These are phyloP conservation scores for Hericium rajendrae DNA, from an alignment of 768 basidiomycete genomes.

Conservation along the genomic window DNA sequence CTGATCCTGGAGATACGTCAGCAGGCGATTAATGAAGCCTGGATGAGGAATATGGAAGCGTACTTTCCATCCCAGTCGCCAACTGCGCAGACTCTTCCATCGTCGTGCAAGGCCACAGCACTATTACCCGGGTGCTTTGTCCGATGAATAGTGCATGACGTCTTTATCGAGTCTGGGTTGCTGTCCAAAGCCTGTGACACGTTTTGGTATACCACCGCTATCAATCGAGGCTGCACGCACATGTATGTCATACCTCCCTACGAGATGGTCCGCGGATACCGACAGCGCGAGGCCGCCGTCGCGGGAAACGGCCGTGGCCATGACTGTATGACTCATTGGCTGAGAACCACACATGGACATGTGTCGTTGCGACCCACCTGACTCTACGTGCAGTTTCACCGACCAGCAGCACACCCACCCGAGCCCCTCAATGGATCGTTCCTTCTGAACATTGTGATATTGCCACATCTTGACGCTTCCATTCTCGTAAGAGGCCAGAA, in stretches of 20 bases:
- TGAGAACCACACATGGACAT: not conserved
- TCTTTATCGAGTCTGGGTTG: slow-evolving; percentile 6
- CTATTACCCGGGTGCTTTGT: slow-evolving; percentile 78
- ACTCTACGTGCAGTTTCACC: slow-evolving; percentile 58
- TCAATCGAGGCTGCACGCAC: slow-evolving; percentile 24
- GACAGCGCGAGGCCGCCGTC: slow-evolving; percentile 56
- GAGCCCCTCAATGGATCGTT: slow-evolving; percentile 53
- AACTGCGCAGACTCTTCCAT: slow-evolving; percentile 74
- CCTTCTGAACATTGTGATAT: slow-evolving; percentile 30
- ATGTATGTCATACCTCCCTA: slow-evolving; percentile 53
- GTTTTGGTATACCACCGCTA: too few relatives aligned
- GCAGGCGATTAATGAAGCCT: not conserved
- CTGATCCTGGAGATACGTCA: slow-evolving; percentile 45
- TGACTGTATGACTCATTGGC: slow-evolving; percentile 38
- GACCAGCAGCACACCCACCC: slow-evolving; percentile 72
- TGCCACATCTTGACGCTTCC: slow-evolving; percentile 70
- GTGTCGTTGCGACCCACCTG: slow-evolving; percentile 37
- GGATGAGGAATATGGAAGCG: slow-evolving; percentile 18
- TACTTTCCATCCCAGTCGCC: slow-evolving; percentile 95
- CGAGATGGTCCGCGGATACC: slow-evolving; percentile 77
- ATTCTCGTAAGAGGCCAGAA: slow-evolving; percentile 78
- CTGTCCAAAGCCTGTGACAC: not conserved
- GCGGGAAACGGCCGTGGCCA: slow-evolving; percentile 72
- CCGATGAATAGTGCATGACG: slow-evolving; percentile 30
- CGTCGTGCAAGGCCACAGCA: slow-evolving; percentile 62